phyloP scores from a whole-genome alignment of 2,329 filamentous ascomycete species.

The Diaporthe australafricana region DNA sequence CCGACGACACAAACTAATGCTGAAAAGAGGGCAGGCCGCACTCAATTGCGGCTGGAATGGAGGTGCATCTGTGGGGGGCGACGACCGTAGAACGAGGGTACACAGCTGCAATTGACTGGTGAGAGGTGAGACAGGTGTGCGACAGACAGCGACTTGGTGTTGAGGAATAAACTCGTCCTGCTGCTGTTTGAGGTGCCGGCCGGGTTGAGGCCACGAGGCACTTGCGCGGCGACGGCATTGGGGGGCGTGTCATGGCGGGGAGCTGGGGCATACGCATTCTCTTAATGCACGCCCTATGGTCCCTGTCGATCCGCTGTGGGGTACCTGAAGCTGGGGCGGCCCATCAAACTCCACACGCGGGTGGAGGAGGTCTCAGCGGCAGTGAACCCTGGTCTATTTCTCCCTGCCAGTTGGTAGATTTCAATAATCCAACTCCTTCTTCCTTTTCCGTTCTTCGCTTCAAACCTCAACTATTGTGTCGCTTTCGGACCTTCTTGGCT shows the following conservation, averaged over 20 bases:
- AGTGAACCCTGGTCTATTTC: not conserved
- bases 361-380: not conserved
- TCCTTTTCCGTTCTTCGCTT: too few relatives aligned
- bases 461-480: not conserved
- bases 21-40: not conserved
- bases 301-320: conserved; percentile 24
- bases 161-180: not conserved
- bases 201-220: conserved; percentile 31
- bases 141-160: conserved; percentile 8
- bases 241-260: not conserved
- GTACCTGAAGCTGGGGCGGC: not conserved
- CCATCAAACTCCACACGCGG: not conserved
- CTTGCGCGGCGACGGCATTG: conserved; percentile 18
- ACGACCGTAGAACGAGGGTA: not conserved
- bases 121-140: not conserved
- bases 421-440: too few relatives aligned
- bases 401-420: too few relatives aligned
- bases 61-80: conserved; percentile 8
- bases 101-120: not conserved
- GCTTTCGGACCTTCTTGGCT: too few relatives aligned
- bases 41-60: conserved; percentile 21
- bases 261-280: not conserved
- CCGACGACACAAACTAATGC: not conserved
- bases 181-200: not conserved
- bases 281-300: conserved; percentile 6